These are phyloP conservation scores for Tricholomella constricta DNA, from an alignment of 768 basidiomycete species.

Conservation along the genomic window DNA sequence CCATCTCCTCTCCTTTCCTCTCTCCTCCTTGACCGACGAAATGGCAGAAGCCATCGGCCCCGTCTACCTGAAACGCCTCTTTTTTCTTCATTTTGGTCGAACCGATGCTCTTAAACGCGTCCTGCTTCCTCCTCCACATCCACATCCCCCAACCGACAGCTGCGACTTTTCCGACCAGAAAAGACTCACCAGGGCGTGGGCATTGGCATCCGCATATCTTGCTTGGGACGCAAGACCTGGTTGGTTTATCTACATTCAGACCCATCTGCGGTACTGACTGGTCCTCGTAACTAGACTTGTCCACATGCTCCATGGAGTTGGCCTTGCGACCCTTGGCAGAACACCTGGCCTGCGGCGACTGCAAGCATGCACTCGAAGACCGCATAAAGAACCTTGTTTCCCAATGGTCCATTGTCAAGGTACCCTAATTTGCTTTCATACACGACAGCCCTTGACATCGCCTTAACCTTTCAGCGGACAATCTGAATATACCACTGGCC, in stretches of 20 bases:
- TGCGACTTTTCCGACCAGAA: slow-evolving; percentile 82
- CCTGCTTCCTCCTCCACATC: slow-evolving; percentile 71
- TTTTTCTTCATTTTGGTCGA: slow-evolving; percentile 83
- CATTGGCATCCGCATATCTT: slow-evolving; percentile 78
- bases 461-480: slow-evolving; percentile 44
- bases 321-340: slow-evolving; percentile 71
- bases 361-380: slow-evolving; percentile 60
- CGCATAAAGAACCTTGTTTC: slow-evolving; percentile 67
- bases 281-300: slow-evolving; percentile 53
- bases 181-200: slow-evolving; percentile 79
- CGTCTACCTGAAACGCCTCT: slow-evolving; percentile 76
- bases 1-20: slow-evolving; percentile 71
- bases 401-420: slow-evolving; percentile 83
- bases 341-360: slow-evolving; percentile 70
- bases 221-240: slow-evolving; percentile 85
- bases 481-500: slow-evolving; percentile 40
- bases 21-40: slow-evolving; percentile 70
- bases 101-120: slow-evolving; percentile 81
- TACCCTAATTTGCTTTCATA: slow-evolving; percentile 27
- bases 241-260: slow-evolving; percentile 31
- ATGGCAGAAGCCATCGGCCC: slow-evolving; percentile 71
- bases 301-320: slow-evolving; percentile 69
- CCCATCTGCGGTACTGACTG: slow-evolving; percentile 14
- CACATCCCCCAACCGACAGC: slow-evolving; percentile 66
- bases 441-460: background rate